Evolutionary conservation across 805 yeast genomes (phyloP).

Genomic region (Starmerella cellae): DNA sequence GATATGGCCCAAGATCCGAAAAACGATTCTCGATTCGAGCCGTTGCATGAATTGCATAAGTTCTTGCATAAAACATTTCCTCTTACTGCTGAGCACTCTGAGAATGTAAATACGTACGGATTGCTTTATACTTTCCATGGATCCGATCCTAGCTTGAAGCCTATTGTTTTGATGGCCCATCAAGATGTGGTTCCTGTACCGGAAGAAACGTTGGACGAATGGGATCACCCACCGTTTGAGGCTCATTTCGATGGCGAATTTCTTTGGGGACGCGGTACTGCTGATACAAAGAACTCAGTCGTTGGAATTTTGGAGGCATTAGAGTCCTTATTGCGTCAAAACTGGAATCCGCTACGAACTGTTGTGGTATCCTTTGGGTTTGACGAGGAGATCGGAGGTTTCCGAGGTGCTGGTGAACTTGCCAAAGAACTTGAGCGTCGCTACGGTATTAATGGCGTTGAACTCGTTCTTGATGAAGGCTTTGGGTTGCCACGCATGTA

Average conservation of each 20-base stretch:
- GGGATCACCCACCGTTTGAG: slow-evolving; percentile 57
- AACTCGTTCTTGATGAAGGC: slow-evolving; percentile 66
- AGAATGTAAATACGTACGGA: slow-evolving; percentile 48
- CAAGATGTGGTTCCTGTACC: slow-evolving; percentile 75
- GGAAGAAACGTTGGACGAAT: slow-evolving; percentile 37
- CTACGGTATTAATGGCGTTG: slow-evolving; percentile 50
- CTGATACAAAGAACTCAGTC: slow-evolving; percentile 63
- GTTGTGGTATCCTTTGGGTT: slow-evolving; percentile 57
- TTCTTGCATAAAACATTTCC: slow-evolving; percentile 43
- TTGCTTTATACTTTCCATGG: slow-evolving; percentile 59
- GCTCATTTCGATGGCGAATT: slow-evolving; percentile 54
- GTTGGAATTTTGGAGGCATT: slow-evolving; percentile 54
- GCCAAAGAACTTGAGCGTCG: slow-evolving; percentile 35
- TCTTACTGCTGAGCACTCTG: slow-evolving; percentile 35
- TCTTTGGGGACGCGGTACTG: slow-evolving; percentile 66
- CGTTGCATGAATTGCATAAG: slow-evolving; percentile 35
- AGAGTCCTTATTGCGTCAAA: slow-evolving; percentile 40
- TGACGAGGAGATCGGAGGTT: slow-evolving; percentile 67
- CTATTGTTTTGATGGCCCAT: slow-evolving; percentile 62
- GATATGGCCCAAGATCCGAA: slow-evolving; percentile 33
- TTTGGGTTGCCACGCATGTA: slow-evolving; percentile 31
- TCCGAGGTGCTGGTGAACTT: slow-evolving; percentile 47
- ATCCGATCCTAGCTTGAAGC: slow-evolving; percentile 38
- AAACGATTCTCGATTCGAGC: slow-evolving; percentile 39
- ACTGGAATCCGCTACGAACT: slow-evolving; percentile 48